A percentile compares a stretch with the other conserved stretches of the same genome.
Evolutionary conservation across 2,329 filamentous ascomycete genomes (phyloP).

Genomic region (Herpotrichia juniperi): DNA sequence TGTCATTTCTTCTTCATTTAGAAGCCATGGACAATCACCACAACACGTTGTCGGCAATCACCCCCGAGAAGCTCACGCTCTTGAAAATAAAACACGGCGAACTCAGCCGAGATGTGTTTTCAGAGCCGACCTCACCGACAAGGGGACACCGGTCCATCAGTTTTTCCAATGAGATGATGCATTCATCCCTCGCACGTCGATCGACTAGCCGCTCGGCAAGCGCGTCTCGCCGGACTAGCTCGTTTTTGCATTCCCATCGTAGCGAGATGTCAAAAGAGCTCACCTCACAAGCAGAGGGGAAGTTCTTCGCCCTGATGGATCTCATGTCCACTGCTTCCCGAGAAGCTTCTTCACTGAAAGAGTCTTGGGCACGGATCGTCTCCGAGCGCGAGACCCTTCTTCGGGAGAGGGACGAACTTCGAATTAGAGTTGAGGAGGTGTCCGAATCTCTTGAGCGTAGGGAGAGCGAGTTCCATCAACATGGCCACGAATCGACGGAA

Average conservation of each 20-base stretch:
- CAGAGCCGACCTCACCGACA: background rate
- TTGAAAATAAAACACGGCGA: background rate
- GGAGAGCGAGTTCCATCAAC: slow-evolving; percentile 25
- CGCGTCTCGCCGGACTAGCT: slow-evolving; percentile 25
- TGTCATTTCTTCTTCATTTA: no score
- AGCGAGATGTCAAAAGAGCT: slow-evolving; percentile 32
- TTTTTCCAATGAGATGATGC: background rate
- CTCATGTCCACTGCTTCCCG: slow-evolving; percentile 32
- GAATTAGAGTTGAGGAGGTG: slow-evolving; percentile 25
- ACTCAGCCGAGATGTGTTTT: background rate
- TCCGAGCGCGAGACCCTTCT: slow-evolving; percentile 32
- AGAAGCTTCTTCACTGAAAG: slow-evolving; percentile 29
- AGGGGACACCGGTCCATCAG: background rate
- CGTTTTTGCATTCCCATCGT: slow-evolving; percentile 30
- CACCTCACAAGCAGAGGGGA: slow-evolving; percentile 28
- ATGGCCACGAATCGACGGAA: slow-evolving; percentile 27
- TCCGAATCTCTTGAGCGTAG: slow-evolving; percentile 30
- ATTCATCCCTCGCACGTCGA: background rate
- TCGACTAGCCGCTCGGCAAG: slow-evolving; percentile 20
- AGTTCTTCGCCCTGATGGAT: slow-evolving; percentile 36
- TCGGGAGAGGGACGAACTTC: slow-evolving; percentile 26
- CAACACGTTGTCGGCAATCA: background rate
- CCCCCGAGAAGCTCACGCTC: background rate
- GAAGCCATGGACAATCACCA: no score
- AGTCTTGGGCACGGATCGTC: slow-evolving; percentile 30